These are phyloP conservation scores for Aspergillus sparsus DNA, from an alignment of 495 filamentous ascomycete species.

Conservation along the genomic window DNA sequence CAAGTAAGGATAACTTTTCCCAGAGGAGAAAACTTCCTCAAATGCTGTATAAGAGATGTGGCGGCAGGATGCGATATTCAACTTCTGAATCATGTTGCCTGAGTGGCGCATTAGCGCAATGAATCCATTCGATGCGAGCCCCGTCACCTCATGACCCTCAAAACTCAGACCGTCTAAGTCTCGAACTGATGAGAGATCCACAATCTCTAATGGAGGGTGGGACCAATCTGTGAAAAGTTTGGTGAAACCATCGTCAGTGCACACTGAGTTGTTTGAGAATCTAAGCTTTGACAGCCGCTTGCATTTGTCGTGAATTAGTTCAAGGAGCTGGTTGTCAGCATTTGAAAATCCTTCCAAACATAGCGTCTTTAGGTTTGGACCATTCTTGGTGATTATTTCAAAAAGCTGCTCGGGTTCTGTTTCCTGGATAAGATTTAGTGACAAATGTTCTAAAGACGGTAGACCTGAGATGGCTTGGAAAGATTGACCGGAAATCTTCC, in stretches of 20 bases:
- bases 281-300: constrained; percentile 69
- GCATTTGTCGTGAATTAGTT: constrained; percentile 68
- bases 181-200: constrained; percentile 74
- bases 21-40: constrained; percentile 65
- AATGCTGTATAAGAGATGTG: constrained; percentile 71
- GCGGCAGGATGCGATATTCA: constrained; percentile 78
- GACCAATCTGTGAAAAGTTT: constrained; percentile 73
- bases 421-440: constrained; percentile 60
- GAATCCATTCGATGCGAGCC: constrained; percentile 74
- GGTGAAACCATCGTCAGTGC: constrained; percentile 69
- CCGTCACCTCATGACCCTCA: constrained; percentile 60
- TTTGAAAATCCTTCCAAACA: constrained; percentile 63
- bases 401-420: constrained; percentile 59
- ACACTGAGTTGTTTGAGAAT: constrained; percentile 69
- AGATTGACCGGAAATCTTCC: constrained; percentile 47
- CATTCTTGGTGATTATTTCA: constrained; percentile 58
- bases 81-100: constrained; percentile 55
- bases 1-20: constrained; percentile 62
- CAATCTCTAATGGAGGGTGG: constrained; percentile 65
- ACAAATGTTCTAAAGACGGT: constrained; percentile 66
- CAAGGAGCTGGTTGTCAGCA: constrained; percentile 62
- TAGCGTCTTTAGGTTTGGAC: constrained; percentile 65
- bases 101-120: constrained; percentile 83
- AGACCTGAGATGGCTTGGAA: constrained; percentile 58
- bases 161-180: constrained; percentile 71